Conservation (phyloP, 2,329 filamentous ascomycete genomes). For the Arthrinium puccinioides region DNA sequence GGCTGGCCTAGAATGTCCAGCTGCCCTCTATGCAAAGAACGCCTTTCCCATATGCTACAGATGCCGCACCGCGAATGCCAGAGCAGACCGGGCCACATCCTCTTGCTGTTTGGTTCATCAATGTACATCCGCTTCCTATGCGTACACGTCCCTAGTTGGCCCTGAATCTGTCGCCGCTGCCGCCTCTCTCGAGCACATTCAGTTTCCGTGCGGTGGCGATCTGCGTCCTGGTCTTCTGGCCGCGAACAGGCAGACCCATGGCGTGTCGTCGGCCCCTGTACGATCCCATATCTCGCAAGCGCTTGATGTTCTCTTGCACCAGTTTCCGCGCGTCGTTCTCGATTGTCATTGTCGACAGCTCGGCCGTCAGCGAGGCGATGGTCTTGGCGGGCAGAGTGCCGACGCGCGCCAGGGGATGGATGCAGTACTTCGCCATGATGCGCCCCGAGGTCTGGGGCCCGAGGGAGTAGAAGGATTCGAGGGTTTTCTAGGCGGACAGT, state of each 20-base stretch:
- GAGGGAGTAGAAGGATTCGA: slow-evolving; percentile 82
- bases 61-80: background rate
- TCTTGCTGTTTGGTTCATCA: too few species aligned
- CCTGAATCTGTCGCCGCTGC: slow-evolving; percentile 20
- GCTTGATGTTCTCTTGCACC: slow-evolving; percentile 75
- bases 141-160: background rate
- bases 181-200: slow-evolving; percentile 47
- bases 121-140: background rate
- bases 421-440: slow-evolving; percentile 82
- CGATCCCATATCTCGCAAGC: slow-evolving; percentile 83
- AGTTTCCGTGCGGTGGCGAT: slow-evolving; percentile 53
- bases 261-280: slow-evolving; percentile 88
- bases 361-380: slow-evolving; percentile 73
- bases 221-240: slow-evolving; percentile 79
- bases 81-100: background rate
- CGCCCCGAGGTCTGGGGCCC: slow-evolving; percentile 62
- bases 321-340: slow-evolving; percentile 79
- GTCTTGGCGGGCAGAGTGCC: slow-evolving; percentile 69
- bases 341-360: slow-evolving; percentile 86
- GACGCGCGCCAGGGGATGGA: slow-evolving; percentile 76
- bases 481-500: slow-evolving; percentile 49
- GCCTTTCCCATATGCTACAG: slow-evolving; percentile 2
- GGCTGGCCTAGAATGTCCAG: too few species aligned
- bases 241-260: slow-evolving; percentile 84
- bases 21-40: slow-evolving; percentile 3